Evolutionary conservation across 1,139 yeast species (phyloP).

Genomic region (Blastobotrys indianensis): DNA sequence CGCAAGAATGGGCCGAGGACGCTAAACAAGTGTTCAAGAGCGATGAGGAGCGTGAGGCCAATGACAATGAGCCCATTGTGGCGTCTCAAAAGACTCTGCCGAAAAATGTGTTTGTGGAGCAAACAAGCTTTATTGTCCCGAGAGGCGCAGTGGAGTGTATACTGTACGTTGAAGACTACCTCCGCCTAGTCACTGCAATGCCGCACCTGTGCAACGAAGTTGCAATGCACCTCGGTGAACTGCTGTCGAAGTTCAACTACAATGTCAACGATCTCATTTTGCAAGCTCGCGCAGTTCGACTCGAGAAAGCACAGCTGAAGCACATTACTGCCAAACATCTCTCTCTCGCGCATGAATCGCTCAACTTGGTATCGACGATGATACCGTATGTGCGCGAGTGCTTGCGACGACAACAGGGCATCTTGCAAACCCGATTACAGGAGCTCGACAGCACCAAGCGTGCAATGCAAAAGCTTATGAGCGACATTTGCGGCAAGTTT

Average conservation of each 20-base stretch:
- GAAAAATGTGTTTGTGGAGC: constrained; percentile 30
- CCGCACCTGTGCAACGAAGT: constrained; percentile 43
- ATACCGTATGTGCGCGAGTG: constrained; percentile 34
- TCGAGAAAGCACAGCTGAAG: constrained; percentile 56
- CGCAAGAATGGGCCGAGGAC: constrained; percentile 43
- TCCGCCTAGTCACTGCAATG: constrained; percentile 45
- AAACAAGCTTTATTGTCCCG: constrained; percentile 39
- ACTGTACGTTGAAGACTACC: constrained; percentile 42
- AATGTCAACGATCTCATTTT: constrained; percentile 58
- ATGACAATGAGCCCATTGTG: background rate
- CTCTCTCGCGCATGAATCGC: constrained; percentile 61
- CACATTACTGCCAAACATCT: constrained; percentile 73
- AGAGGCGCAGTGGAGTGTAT: constrained; percentile 34
- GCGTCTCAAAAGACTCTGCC: constrained; percentile 19
- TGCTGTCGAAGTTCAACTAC: constrained; percentile 49
- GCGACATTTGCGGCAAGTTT: constrained; percentile 59
- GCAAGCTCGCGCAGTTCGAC: constrained; percentile 69
- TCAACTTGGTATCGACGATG: constrained; percentile 39
- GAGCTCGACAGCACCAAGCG: constrained; percentile 38
- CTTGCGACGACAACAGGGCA: constrained; percentile 26
- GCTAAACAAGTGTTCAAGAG: constrained; percentile 11
- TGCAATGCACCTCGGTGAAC: constrained; percentile 40
- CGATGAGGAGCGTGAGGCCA: background rate
- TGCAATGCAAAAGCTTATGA: constrained; percentile 53
- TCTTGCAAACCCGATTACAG: constrained; percentile 26